Base-by-base conservation (phyloP, 305 asterid genomes). In the Solanum hybrid region DNA sequence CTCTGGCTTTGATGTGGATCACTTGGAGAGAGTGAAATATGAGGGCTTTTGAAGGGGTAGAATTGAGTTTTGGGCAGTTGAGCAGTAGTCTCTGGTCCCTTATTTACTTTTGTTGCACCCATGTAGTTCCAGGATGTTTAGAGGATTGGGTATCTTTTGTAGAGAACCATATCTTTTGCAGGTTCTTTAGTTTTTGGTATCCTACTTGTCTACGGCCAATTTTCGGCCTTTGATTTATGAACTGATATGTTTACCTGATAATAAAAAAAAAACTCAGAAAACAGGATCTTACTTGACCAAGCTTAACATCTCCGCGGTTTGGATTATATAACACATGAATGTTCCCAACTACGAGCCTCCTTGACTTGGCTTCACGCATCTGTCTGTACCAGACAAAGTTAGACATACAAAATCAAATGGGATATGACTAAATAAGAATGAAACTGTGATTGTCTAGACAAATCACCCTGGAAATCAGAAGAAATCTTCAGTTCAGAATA, bases 241-340 rank as follows among this genome's bases (percentile, higher is more conserved):
- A 72, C 31, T 72, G 78, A 72, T 72, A 72, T 72, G 33, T 72
- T 26, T 11, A 72, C 78, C 78, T 72, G 78, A 72, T 72, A 10
- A 68, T 11, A 2, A 72, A 26, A 26, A 72, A 26, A 26, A 72
- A 2, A 72, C 17, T 70, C 5, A 39, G 51, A 72, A 10, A 17
- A 31, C 29, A 10, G 88, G 80, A 36, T 91, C 92, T 90, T 90
- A 92, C 94, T 90, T 92, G 94, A 70, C 94, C 94, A 76, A 92
- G 91, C 90, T 92, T 92, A 61, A 90, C 90, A 87, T 92, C 93
- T 73, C 94, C 94, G 33, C 93, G 84, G 61, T 90, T 89, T 45
- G 93, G 94, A 90, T 91, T 90, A 89, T 87, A 92, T 22, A 91
- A 89, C 91, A 91, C 94, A 34, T 92, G 94, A 87, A 91, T 92